Conservation (phyloP, 2,329 filamentous ascomycete genomes). For the Penicillium concentricum region DNA sequence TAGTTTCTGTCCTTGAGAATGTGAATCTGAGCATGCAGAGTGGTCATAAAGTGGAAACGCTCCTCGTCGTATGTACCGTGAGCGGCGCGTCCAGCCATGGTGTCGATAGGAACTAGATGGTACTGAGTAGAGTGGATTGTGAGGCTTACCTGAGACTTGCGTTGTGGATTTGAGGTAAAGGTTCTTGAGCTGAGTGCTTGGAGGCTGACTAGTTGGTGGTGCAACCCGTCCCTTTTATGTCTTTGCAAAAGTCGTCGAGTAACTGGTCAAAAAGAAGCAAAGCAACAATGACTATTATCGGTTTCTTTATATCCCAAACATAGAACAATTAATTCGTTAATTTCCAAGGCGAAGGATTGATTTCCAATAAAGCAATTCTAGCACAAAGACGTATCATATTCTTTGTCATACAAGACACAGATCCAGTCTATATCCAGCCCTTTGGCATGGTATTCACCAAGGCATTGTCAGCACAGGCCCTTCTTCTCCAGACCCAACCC, state of each 20-base stretch:
- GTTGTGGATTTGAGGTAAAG: too few relatives aligned
- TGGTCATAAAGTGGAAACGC: not conserved
- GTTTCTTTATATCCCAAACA: not conserved
- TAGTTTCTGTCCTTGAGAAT: not conserved
- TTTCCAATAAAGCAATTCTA: not conserved
- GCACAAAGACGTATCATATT: not conserved
- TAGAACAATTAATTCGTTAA: not conserved
- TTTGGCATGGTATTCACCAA: constrained; percentile 13
- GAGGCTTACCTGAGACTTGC: not conserved
- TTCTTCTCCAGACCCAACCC: constrained; percentile 29
- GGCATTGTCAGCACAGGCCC: constrained; percentile 29
- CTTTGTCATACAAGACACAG: not conserved
- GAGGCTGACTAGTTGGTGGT: not conserved
- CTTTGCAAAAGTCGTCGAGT: not conserved
- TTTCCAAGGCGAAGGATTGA: not conserved
- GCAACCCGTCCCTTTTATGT: not conserved
- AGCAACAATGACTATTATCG: not conserved
- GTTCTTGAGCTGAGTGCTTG: not conserved
- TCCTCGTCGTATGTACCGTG: constrained; percentile 4
- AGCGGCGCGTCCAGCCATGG: not conserved
- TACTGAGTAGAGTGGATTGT: not conserved
- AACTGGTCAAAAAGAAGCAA: not conserved
- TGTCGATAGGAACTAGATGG: not conserved
- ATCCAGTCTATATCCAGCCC: not conserved
- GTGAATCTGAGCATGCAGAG: constrained; percentile 1